These are phyloP conservation scores for Usnea hakonensis DNA, from an alignment of 495 filamentous ascomycete species.

Conservation along the genomic window DNA sequence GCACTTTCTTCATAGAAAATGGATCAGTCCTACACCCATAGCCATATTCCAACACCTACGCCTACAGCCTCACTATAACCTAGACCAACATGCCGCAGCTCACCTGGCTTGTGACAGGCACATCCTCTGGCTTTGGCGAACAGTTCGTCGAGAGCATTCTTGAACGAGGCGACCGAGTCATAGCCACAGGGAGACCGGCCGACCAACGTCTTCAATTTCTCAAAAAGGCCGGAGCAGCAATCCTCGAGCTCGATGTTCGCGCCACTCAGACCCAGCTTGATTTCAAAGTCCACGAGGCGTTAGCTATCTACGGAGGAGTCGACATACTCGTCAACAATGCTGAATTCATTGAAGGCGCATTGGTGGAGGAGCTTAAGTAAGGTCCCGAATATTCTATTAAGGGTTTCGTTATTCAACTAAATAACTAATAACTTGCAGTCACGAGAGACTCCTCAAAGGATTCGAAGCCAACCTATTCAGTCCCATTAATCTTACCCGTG, in stretches of 20 bases:
- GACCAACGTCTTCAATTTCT: slow-evolving; percentile 27
- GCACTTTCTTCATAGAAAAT: too few relatives aligned
- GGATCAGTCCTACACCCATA: too few relatives aligned
- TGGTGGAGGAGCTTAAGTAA: slow-evolving; percentile 29
- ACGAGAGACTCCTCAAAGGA: not conserved
- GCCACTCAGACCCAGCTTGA: slow-evolving; percentile 20
- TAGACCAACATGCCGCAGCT: slow-evolving; percentile 4
- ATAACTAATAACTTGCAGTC: too few relatives aligned
- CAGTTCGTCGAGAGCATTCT: slow-evolving; percentile 31
- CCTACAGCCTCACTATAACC: too few relatives aligned
- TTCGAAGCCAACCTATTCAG: slow-evolving; percentile 46
- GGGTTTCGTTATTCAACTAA: too few relatives aligned
- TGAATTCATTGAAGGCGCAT: slow-evolving; percentile 24
- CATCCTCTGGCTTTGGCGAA: slow-evolving; percentile 37
- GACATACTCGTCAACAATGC: slow-evolving; percentile 33
- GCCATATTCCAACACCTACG: too few relatives aligned
- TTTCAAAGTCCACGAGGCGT: slow-evolving; percentile 11
- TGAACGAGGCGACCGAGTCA: slow-evolving; percentile 36
- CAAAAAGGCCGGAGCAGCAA: slow-evolving; percentile 32
- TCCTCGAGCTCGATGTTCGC: slow-evolving; percentile 35
- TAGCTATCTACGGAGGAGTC: slow-evolving; percentile 21
- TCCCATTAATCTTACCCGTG: slow-evolving; percentile 35
- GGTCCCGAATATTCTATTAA: not conserved
- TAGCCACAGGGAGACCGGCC: slow-evolving; percentile 32
- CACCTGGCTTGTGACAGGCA: slow-evolving; percentile 43